Percentiles rank a stretch among this genome's conserved stretches.
These are phyloP conservation scores for Pythium sukuiense DNA, from an alignment of 352 stramenopile species.

Conservation along the genomic window DNA sequence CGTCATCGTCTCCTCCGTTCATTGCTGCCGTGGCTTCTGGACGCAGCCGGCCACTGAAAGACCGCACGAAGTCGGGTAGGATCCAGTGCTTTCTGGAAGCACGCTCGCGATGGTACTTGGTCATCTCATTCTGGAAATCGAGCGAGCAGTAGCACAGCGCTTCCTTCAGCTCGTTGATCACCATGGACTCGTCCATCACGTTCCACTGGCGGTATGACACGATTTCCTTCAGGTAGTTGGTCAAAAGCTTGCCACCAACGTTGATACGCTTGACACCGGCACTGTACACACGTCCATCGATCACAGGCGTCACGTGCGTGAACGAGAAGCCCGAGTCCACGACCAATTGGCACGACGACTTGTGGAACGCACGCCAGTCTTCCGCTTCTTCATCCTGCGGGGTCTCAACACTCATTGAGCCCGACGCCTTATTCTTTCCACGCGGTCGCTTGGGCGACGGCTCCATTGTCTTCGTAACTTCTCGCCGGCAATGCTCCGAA, in stretches of 20 bases:
- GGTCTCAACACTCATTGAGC: background rate
- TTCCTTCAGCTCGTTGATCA: conserved; percentile 89
- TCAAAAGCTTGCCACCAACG: conserved; percentile 95
- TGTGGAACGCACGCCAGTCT: conserved; percentile 39
- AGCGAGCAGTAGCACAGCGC: conserved; percentile 88
- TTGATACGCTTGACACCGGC: conserved; percentile 78
- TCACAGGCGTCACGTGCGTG: conserved; percentile 92
- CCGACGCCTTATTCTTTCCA: background rate
- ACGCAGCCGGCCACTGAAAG: conserved; percentile 53
- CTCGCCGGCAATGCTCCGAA: conserved; percentile 32
- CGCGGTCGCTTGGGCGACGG: conserved; percentile 21
- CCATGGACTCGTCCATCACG: conserved; percentile 89
- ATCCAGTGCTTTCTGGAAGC: conserved; percentile 63
- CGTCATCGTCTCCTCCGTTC: conserved; percentile 20
- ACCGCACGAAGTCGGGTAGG: conserved; percentile 79
- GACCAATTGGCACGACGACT: conserved; percentile 69
- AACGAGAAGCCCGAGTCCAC: conserved; percentile 96
- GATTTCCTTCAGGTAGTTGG: conserved; percentile 96
- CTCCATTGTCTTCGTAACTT: conserved; percentile 6
- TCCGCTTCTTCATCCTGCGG: conserved; percentile 25
- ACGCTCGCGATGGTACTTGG: conserved; percentile 39
- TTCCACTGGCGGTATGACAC: conserved; percentile 96
- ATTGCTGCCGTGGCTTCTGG: background rate
- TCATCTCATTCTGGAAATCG: conserved; percentile 83
- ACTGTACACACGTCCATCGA: conserved; percentile 56